These are phyloP conservation scores for Leptographium galeiforme DNA, from an alignment of 2,329 filamentous ascomycete species.

Conservation along the genomic window DNA sequence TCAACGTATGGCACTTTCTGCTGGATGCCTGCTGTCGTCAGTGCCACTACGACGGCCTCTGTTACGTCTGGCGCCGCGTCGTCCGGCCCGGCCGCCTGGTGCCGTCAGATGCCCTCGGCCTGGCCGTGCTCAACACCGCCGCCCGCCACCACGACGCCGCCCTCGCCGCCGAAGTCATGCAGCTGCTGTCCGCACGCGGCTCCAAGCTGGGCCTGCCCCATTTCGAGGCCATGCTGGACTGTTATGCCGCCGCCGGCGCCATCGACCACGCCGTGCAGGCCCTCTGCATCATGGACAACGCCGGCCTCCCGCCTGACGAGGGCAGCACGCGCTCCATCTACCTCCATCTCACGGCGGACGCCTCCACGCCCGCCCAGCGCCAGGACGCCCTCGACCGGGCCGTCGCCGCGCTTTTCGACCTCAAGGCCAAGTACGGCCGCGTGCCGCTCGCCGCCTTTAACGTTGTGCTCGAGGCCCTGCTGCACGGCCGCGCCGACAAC, in stretches of 20 bases:
- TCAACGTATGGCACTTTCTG: conserved; percentile 53
- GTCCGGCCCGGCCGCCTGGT: conserved; percentile 40
- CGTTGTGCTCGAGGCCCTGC: conserved; percentile 24
- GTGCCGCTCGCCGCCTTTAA: conserved; percentile 27
- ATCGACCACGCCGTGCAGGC: conserved; percentile 53
- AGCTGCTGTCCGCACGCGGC: conserved; percentile 44
- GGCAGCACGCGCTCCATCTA: conserved; percentile 53
- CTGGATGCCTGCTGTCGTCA: conserved; percentile 61
- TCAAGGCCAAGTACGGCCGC: conserved; percentile 22
- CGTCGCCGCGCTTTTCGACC: conserved; percentile 40
- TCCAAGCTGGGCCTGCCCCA: conserved; percentile 51
- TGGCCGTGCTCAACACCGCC: conserved; percentile 57
- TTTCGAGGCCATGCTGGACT: conserved; percentile 66
- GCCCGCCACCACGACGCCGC: conserved; percentile 52
- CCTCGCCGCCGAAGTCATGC: conserved; percentile 59
- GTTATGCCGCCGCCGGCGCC: conserved; percentile 49
- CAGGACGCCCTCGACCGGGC: conserved; percentile 25
- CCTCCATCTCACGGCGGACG: conserved; percentile 26
- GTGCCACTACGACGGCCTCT: conserved; percentile 50
- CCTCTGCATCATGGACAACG: conserved; percentile 59
- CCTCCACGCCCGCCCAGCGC: not conserved
- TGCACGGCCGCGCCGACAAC: not conserved
- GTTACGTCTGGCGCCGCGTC: conserved; percentile 53
- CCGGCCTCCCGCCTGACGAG: conserved; percentile 41
- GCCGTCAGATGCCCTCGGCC: conserved; percentile 19